Evolutionary conservation across 495 filamentous ascomycete genomes (phyloP).

Genomic region (Penicillium malachiteum): DNA sequence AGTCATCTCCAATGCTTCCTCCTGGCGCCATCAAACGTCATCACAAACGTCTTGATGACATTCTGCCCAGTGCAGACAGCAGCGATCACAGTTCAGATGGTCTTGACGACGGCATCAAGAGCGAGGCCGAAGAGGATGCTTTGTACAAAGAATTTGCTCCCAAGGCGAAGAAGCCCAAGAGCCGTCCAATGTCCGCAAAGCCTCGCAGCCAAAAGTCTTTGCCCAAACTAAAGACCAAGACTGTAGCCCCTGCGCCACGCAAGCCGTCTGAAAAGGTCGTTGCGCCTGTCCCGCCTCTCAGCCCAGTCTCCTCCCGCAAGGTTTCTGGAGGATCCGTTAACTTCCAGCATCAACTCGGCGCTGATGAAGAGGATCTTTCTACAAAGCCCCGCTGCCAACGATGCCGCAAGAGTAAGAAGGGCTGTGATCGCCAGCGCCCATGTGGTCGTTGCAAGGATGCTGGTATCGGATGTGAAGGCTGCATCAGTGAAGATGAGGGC

Average conservation of each 20-base stretch:
- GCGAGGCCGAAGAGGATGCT: constrained; percentile 49
- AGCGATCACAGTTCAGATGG: constrained; percentile 68
- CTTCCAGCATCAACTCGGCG: constrained; percentile 68
- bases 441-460: constrained; percentile 95
- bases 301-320: constrained; percentile 75
- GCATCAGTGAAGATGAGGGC: constrained; percentile 93
- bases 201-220: constrained; percentile 37
- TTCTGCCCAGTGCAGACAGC: constrained; percentile 65
- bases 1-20: constrained; percentile 54
- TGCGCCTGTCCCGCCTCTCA: constrained; percentile 29
- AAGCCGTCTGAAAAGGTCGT: constrained; percentile 58
- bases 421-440: constrained; percentile 92
- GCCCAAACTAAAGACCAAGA: constrained; percentile 43
- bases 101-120: constrained; percentile 53
- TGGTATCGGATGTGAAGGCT: constrained; percentile 85
- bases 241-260: constrained; percentile 33
- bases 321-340: constrained; percentile 65
- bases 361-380: constrained; percentile 85
- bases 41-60: constrained; percentile 60
- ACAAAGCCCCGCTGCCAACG: constrained; percentile 96
- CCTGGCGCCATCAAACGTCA: constrained; percentile 51
- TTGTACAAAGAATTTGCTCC: constrained; percentile 41
- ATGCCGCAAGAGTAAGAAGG: constrained; percentile 99
- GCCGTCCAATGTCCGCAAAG: constrained; percentile 37
- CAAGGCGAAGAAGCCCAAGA: constrained; percentile 48